phyloP scores from a whole-genome alignment of 441 rosid genomes.

The Populus tomentosa region DNA sequence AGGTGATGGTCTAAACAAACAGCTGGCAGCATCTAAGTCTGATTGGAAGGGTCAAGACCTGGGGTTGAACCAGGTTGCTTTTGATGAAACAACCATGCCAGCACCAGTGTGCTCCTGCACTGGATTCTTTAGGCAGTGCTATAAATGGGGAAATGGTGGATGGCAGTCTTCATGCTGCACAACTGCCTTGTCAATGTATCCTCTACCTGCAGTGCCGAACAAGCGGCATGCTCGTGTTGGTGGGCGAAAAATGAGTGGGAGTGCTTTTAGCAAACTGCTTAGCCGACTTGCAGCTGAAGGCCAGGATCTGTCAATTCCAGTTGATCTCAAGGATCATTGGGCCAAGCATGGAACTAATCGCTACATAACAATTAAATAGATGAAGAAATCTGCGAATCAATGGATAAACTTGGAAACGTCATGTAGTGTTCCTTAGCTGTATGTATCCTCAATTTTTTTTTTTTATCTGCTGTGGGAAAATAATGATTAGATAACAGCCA shows the following conservation, averaged over 20 bases:
- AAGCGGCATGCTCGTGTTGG: constrained; percentile 89
- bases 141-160: constrained; percentile 98
- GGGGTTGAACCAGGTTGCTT: constrained; percentile 84
- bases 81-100: constrained; percentile 84
- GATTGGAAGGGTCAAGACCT: constrained; percentile 83
- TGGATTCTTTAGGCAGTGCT: constrained; percentile 78
- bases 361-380: constrained; percentile 84
- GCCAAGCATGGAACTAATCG: constrained; percentile 97
- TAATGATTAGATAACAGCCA: constrained; percentile 11
- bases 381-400: background rate
- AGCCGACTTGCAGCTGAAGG: constrained; percentile 94
- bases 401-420: constrained; percentile 5
- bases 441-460: constrained; percentile 18
- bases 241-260: constrained; percentile 98
- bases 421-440: constrained; percentile 8
- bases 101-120: constrained; percentile 96
- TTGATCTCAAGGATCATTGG: constrained; percentile 92
- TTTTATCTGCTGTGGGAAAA: constrained; percentile 18
- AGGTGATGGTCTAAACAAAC: constrained; percentile 44
- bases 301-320: constrained; percentile 74
- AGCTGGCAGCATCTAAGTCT: constrained; percentile 43
- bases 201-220: constrained; percentile 83
- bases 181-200: constrained; percentile 75
- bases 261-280: constrained; percentile 91
- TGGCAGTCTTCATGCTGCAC: constrained; percentile 99